Conservation (phyloP, 78 protist genomes). For the Diacronema lutheri region DNA sequence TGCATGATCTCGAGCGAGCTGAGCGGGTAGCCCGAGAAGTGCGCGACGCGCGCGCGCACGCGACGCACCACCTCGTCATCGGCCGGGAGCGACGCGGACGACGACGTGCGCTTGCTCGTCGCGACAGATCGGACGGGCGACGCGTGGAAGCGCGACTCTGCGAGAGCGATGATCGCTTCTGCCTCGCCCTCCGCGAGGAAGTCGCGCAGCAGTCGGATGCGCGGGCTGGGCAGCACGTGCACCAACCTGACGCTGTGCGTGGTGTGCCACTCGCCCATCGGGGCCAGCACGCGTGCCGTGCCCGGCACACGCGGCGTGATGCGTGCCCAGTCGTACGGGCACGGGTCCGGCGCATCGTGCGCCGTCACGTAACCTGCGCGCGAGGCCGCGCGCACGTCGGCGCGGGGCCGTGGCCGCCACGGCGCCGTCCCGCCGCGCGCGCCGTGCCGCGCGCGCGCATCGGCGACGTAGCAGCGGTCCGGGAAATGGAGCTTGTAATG, state of each 20-base stretch:
- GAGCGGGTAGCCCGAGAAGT: constrained; percentile 10
- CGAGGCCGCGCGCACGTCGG: background rate
- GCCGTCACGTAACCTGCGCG: background rate
- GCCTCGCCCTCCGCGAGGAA: background rate
- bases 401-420: background rate
- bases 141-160: background rate
- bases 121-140: constrained; percentile 12
- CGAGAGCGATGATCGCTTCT: background rate
- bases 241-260: too few species aligned
- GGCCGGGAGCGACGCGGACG: background rate
- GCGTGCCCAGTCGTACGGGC: background rate
- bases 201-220: constrained; percentile 3
- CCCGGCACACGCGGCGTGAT: background rate
- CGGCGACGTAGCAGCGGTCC: too few species aligned
- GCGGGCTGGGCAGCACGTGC: constrained; percentile 14
- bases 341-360: background rate
- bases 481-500: too few species aligned
- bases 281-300: background rate
- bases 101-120: background rate
- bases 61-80: background rate
- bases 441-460: too few species aligned
- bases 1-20: background rate
- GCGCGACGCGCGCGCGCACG: constrained; percentile 11
- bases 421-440: too few species aligned
- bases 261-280: too few species aligned